Conservation (phyloP, 2,329 filamentous ascomycete species). For the Penicillium frequentans region DNA sequence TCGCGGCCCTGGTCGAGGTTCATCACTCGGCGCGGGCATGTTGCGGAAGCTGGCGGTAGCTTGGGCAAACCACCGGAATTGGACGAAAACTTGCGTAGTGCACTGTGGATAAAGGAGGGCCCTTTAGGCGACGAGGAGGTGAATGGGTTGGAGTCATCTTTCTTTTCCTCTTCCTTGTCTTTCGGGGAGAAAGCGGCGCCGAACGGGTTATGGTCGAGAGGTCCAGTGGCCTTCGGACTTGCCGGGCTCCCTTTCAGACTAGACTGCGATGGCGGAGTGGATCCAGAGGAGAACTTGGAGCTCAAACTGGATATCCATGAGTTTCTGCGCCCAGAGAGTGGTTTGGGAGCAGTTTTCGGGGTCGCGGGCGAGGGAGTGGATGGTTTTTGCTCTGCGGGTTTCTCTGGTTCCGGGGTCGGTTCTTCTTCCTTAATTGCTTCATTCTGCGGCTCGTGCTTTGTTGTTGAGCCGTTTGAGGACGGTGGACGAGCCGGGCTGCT, state of each 20-base stretch:
- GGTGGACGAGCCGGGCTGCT: slow-evolving; percentile 21
- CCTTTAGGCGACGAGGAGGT: slow-evolving; percentile 69
- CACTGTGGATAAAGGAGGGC: slow-evolving; percentile 74
- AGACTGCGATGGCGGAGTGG: slow-evolving; percentile 41
- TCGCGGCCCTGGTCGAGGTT: slow-evolving; percentile 82
- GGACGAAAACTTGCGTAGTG: slow-evolving; percentile 76
- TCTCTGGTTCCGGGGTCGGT: slow-evolving; percentile 14
- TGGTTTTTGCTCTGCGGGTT: slow-evolving; percentile 20
- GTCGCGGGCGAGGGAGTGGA: slow-evolving; percentile 19
- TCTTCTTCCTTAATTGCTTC: slow-evolving; percentile 15
- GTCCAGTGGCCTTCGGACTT: slow-evolving; percentile 32
- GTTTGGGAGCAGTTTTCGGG: slow-evolving; percentile 30
- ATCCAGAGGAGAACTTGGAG: slow-evolving; percentile 76
- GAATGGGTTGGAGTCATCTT: slow-evolving; percentile 32
- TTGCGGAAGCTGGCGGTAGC: slow-evolving; percentile 54
- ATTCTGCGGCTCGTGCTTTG: slow-evolving; percentile 17
- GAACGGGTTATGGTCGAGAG: slow-evolving; percentile 47
- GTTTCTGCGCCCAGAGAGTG: slow-evolving; percentile 57
- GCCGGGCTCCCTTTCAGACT: slow-evolving; percentile 31
- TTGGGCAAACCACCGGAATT: slow-evolving; percentile 52
- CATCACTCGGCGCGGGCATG: slow-evolving; percentile 80
- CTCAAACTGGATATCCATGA: slow-evolving; percentile 95
- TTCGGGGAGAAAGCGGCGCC: slow-evolving; percentile 43
- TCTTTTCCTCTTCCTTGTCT: slow-evolving; percentile 46
- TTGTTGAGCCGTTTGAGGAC: slow-evolving; percentile 9